Evolutionary conservation across 139 green algal genomes (phyloP).

Genomic region (Tetradesmus lagerheimii): DNA sequence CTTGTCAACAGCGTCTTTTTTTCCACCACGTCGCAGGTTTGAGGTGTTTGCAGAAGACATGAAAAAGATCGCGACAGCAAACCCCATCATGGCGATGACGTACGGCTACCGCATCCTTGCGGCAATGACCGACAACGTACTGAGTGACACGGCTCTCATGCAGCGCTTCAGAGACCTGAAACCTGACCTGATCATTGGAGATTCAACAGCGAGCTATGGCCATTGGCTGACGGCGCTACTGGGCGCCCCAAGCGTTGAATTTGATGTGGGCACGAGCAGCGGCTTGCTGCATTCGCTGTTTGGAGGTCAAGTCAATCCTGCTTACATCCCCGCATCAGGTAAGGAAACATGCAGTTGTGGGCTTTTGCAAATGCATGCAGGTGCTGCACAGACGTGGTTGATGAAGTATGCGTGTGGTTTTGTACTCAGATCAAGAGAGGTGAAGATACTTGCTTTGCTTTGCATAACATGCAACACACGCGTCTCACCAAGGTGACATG

Average conservation of each 20-base stretch:
- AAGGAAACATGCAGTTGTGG: no score
- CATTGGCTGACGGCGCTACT: slow-evolving; percentile 25
- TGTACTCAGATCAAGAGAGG: no score
- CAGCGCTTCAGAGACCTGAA: neutral
- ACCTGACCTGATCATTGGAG: slow-evolving; percentile 45
- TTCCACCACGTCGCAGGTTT: neutral
- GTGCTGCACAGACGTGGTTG: no score
- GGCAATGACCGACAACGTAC: slow-evolving; percentile 35
- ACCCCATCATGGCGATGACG: slow-evolving; percentile 10
- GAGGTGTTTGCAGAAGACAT: slow-evolving; percentile 44
- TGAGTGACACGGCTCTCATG: neutral
- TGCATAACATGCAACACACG: no score
- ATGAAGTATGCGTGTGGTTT: no score
- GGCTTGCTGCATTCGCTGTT: slow-evolving; percentile 18
- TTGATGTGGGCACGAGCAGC: slow-evolving; percentile 49
- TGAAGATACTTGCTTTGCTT: no score
- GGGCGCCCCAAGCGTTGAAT: slow-evolving; percentile 25
- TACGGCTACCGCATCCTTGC: slow-evolving; percentile 35
- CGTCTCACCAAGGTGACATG: no score
- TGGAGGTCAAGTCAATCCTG: slow-evolving; percentile 39
- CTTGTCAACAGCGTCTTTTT: no score
- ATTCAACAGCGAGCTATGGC: slow-evolving; percentile 31
- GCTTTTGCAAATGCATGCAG: no score
- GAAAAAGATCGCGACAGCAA: neutral
- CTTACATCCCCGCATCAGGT: slow-evolving; percentile 40